Percentiles rank a stretch among this genome's conserved stretches.
phyloP scores from a whole-genome alignment of 805 yeast species.

The Candida odintsovae region DNA sequence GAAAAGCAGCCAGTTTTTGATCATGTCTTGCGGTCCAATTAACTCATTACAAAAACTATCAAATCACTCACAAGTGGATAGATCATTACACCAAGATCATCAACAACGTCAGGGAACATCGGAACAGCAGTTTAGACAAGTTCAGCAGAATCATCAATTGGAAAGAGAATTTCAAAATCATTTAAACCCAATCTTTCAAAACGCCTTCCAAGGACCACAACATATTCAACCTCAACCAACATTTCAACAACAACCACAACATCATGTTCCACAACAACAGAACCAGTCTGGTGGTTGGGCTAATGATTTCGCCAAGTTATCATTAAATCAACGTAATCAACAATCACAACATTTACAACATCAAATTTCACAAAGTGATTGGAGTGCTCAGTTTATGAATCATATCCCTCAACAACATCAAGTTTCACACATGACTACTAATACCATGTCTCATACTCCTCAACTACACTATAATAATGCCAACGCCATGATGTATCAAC shows the following conservation, averaged over 20 bases:
- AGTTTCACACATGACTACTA: conserved; percentile 1
- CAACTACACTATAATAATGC: conserved; percentile 4
- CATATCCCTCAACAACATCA: conserved; percentile 3
- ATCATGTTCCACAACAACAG: background rate
- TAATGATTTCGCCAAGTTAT: conserved; percentile 17
- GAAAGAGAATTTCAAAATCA: conserved; percentile 17
- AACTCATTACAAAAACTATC: conserved; percentile 22
- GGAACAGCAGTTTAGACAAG: conserved; percentile 5
- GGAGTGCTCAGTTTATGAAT: conserved; percentile 17
- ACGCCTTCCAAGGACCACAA: conserved; percentile 7
- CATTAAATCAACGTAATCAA: conserved; percentile 2
- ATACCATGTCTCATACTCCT: conserved; percentile 1
- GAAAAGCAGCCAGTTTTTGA: background rate
- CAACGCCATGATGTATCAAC: conserved; percentile 5
- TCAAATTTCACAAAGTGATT: background rate
- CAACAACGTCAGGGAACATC: conserved; percentile 8
- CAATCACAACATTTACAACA: conserved; percentile 9
- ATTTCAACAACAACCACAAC: background rate
- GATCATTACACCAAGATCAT: conserved; percentile 21
- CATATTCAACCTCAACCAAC: conserved; percentile 4
- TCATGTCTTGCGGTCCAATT: conserved; percentile 18
- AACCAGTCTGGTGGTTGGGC: conserved; percentile 17
- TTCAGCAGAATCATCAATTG: conserved; percentile 13
- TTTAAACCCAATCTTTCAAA: conserved; percentile 6
- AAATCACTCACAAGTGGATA: conserved; percentile 19